These are phyloP conservation scores for Gossypium mustelinum DNA, from an alignment of 345 rosid genomes.

Conservation along the genomic window DNA sequence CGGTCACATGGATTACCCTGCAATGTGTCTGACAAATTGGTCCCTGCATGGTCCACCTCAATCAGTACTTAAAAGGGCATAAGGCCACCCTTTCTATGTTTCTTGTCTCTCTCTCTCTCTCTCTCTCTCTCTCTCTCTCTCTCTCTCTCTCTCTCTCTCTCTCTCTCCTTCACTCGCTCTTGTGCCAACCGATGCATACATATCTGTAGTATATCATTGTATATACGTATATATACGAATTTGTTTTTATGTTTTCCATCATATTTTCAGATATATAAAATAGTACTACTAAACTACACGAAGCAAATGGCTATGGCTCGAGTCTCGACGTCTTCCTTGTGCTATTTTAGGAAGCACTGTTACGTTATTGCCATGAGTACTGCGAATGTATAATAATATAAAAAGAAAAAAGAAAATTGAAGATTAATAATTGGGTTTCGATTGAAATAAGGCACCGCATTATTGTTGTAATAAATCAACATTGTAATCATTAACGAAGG, in stretches of 20 bases:
- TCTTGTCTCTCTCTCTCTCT: too few relatives aligned
- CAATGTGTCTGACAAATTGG: conserved; percentile 27
- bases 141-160: too few relatives aligned
- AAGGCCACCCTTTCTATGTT: not conserved
- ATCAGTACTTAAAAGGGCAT: conserved; percentile 14
- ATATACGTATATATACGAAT: not conserved
- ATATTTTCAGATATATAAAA: not conserved
- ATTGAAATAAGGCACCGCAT: not conserved
- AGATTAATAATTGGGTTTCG: not conserved
- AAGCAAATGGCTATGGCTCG: not conserved
- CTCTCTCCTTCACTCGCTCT: not conserved
- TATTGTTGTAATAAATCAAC: not conserved
- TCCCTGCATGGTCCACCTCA: conserved; percentile 25
- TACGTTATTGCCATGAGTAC: not conserved
- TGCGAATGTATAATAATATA: not conserved
- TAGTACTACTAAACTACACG: not conserved
- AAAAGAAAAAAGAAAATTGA: not conserved
- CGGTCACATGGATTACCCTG: conserved; percentile 33
- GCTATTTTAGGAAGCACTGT: not conserved
- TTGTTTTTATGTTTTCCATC: not conserved
- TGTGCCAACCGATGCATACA: not conserved
- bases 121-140: not conserved
- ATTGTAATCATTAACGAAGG: not conserved
- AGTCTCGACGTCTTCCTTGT: not conserved
- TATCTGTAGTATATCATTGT: not conserved